These are phyloP conservation scores for Xylaria longipes DNA, from an alignment of 495 filamentous ascomycete genomes.

Conservation along the genomic window DNA sequence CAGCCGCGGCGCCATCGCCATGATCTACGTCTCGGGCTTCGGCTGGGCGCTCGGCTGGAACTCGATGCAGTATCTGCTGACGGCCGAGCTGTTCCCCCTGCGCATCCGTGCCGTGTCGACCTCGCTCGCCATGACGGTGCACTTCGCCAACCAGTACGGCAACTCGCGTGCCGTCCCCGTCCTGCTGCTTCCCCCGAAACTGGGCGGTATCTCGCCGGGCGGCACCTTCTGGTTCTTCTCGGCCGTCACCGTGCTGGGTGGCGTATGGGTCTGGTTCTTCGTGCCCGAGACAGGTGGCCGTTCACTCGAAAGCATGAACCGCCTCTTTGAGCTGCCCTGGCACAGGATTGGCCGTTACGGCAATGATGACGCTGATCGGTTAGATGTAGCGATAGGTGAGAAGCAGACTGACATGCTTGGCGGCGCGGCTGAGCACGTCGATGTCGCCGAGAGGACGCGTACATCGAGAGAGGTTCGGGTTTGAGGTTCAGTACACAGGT, in stretches of 20 bases:
- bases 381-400: conserved; percentile 46
- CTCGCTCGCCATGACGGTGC: conserved; percentile 61
- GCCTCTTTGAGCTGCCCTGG: conserved; percentile 71
- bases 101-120: conserved; percentile 59
- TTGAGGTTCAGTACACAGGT: not conserved
- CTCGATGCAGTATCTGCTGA: conserved; percentile 76
- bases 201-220: conserved; percentile 55
- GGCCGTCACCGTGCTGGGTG: conserved; percentile 64
- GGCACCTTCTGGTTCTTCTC: conserved; percentile 74
- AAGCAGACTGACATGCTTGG: conserved; percentile 29
- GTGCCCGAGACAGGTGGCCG: conserved; percentile 73
- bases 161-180: conserved; percentile 64
- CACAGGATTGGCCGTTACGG: conserved; percentile 68
- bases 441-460: conserved; percentile 29
- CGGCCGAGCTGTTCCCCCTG: conserved; percentile 76
- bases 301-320: conserved; percentile 69
- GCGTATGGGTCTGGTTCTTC: conserved; percentile 64
- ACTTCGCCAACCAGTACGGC: conserved; percentile 78
- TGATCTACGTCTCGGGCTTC: conserved; percentile 70
- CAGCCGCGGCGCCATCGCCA: conserved; percentile 64
- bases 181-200: conserved; percentile 56
- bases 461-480: conserved; percentile 7
- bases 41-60: conserved; percentile 82
- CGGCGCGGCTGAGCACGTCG: conserved; percentile 27
- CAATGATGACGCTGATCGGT: conserved; percentile 59